Conservation (phyloP, 139 green algal genomes). For the Yamagishiella unicocca region DNA sequence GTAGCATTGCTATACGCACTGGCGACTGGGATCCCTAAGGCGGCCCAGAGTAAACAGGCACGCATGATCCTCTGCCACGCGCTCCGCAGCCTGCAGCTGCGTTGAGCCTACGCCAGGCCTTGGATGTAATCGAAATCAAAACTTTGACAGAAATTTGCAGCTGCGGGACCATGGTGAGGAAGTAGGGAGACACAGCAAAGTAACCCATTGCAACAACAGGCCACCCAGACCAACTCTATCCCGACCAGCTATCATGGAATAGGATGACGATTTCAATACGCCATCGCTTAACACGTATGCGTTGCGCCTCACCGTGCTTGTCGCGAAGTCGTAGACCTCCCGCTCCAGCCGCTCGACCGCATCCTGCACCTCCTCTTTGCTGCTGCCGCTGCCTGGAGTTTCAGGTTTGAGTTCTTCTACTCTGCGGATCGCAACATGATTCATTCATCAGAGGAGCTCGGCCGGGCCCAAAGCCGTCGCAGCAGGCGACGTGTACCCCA, state of each 20-base stretch:
- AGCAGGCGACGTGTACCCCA: background rate
- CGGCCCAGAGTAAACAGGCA: no score
- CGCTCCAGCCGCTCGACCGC: background rate
- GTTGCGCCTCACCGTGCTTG: background rate
- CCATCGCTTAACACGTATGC: background rate
- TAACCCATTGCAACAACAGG: background rate
- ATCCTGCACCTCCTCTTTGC: background rate
- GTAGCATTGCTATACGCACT: no score
- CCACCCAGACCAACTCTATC: background rate
- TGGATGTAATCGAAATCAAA: background rate
- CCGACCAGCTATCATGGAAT: background rate
- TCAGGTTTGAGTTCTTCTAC: background rate
- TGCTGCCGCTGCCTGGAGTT: background rate
- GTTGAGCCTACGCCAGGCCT: no score
- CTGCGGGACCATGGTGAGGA: background rate
- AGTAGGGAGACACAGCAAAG: background rate
- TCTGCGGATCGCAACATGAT: background rate
- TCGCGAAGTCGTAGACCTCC: background rate
- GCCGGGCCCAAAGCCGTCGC: background rate
- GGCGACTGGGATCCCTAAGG: no score
- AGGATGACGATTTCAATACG: background rate
- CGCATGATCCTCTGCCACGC: no score
- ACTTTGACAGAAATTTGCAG: background rate
- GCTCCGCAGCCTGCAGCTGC: no score
- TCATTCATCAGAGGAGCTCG: background rate